Percentiles rank a stretch among this genome's conserved stretches.
phyloP scores from a whole-genome alignment of 306 rosid genomes.

The Senna tora region DNA sequence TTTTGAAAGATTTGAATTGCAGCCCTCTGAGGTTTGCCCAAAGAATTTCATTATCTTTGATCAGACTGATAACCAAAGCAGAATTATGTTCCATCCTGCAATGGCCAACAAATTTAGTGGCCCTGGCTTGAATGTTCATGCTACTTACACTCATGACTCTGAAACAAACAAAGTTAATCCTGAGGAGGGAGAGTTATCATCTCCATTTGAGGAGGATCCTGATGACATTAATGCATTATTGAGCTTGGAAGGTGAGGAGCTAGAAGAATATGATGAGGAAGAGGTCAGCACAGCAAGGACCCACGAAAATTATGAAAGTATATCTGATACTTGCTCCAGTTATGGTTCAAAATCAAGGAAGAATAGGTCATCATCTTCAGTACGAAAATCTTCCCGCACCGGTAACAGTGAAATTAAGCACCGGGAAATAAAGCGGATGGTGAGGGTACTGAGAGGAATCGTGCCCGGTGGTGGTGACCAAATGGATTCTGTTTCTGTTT shows the following conservation, averaged over 20 bases:
- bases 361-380: constrained; percentile 47
- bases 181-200: constrained; percentile 56
- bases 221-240: constrained; percentile 83
- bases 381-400: constrained; percentile 48
- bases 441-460: constrained; percentile 69
- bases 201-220: constrained; percentile 74
- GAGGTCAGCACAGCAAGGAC: constrained; percentile 93
- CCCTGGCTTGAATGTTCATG: constrained; percentile 55
- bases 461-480: constrained; percentile 84
- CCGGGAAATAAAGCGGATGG: constrained; percentile 80
- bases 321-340: constrained; percentile 69
- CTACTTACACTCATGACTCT: constrained; percentile 54
- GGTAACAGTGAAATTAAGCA: constrained; percentile 56
- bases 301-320: constrained; percentile 52
- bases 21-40: constrained; percentile 84
- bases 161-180: constrained; percentile 42
- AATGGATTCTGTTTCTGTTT: constrained; percentile 69
- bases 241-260: constrained; percentile 81
- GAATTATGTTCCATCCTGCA: constrained; percentile 84
- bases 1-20: constrained; percentile 70
- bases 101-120: constrained; percentile 62
- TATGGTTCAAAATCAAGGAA: constrained; percentile 64
- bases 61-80: constrained; percentile 80
- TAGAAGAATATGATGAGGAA: constrained; percentile 73
- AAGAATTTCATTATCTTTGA: constrained; percentile 86